Base-by-base conservation (phyloP, 2,329 filamentous ascomycete species). In the Colletotrichum incanum region DNA sequence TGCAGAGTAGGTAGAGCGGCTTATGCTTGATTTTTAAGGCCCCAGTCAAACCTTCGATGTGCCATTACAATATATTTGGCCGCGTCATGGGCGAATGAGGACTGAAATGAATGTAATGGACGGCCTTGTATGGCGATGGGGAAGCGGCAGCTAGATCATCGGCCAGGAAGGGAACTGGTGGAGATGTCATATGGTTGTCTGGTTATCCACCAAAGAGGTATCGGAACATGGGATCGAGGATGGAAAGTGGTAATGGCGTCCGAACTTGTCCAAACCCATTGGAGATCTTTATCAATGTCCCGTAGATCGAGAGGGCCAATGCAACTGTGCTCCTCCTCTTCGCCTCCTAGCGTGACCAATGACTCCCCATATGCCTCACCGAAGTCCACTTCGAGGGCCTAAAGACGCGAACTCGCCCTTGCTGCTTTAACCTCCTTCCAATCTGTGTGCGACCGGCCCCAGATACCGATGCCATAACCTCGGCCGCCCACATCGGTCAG, bases 231-330 rank as follows among this genome's bases (percentile, higher is more conserved):
- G 23, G 12, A 26, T 64, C 65, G 31, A 69, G 31, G 59, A 60
- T 45, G 65, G 69, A 63, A 68, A 62, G 64, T 71, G 64, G 64
- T 58, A 67, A 62, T 26, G 68, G 41, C 34, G 39, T 64, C 65
- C 69, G 18, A n/a, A 72, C 20, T 23, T 11, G 65, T 54, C 54
- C 65, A 72, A 64, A 52, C 52, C 60, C 63, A 41, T 39, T 47
- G 65, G 28, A 39, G 52, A 71, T 71, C 52, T 8, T 28, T 20
- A 50, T 50, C 23, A 58, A 37, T 23, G 52, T 58, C 45, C 45
- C 39, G 52, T 56, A 54, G 55, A 69, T 64, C 58, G 37, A 59
- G 31, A 61, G 65, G 58, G 69, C 50, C 43, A 34, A 59, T 50
- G 58, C 31, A 20, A 67, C 67, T 26, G 16, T 56, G 31, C 39